Conservation (phyloP, 192 early-diverging fungal species). For the Coemansia sp. region DNA sequence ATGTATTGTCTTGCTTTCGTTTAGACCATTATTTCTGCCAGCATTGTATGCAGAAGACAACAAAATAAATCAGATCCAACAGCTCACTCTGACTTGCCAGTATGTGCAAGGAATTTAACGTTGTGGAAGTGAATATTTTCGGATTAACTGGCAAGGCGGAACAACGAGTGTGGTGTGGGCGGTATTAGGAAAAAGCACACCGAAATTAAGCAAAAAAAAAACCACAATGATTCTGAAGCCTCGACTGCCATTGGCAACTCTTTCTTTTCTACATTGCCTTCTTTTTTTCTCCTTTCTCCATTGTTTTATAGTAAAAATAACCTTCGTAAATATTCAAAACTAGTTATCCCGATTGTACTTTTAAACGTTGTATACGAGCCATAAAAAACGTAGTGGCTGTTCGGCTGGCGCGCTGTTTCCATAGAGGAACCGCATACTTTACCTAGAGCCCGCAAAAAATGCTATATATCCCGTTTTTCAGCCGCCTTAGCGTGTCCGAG, state of each 20-base stretch:
- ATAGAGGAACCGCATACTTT: neutral
- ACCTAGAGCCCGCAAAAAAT: conserved; percentile 14
- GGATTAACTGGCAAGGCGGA: no score
- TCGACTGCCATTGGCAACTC: neutral
- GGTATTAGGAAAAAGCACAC: no score
- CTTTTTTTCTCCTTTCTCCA: neutral
- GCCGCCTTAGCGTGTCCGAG: conserved; percentile 61
- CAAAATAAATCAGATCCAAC: neutral
- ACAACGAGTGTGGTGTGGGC: no score
- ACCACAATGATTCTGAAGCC: no score
- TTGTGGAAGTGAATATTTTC: no score
- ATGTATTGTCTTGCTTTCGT: neutral
- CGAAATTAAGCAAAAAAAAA: no score
- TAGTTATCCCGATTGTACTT: neutral
- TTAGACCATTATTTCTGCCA: neutral
- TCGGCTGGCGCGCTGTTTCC: neutral
- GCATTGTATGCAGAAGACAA: neutral
- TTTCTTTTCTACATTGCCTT: neutral
- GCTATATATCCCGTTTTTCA: conserved; percentile 63
- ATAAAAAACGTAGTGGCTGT: neutral
- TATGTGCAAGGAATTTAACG: no score
- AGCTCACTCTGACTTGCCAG: no score
- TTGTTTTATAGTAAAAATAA: neutral
- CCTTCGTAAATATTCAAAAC: neutral
- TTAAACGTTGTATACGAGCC: no score